Evolutionary conservation across 805 yeast genomes (phyloP).

Genomic region (Candida qinlingensis): DNA sequence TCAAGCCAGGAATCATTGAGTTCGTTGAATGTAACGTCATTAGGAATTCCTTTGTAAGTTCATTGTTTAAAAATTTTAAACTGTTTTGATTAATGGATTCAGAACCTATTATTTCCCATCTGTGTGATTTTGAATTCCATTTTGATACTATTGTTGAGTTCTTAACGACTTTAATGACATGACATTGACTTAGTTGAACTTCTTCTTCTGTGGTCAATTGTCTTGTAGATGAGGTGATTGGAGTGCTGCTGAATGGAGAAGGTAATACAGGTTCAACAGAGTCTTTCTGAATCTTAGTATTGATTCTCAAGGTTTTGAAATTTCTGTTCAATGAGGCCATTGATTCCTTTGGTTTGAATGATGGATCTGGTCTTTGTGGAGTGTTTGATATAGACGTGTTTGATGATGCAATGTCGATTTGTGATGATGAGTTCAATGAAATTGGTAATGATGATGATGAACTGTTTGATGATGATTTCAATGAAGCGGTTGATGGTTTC

Average conservation of each 20-base stretch:
- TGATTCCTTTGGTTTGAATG: neutral
- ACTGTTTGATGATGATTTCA: neutral
- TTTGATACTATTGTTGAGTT: constrained; percentile 16
- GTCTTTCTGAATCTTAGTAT: neutral
- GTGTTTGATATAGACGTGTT: neutral
- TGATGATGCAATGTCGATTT: neutral
- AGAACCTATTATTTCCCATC: constrained; percentile 20
- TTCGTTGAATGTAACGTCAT: constrained; percentile 4
- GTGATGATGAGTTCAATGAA: neutral
- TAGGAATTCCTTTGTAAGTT: constrained; percentile 11
- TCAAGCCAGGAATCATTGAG: constrained; percentile 6
- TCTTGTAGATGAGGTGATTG: neutral
- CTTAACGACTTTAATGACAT: constrained; percentile 8
- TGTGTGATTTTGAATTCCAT: constrained; percentile 16
- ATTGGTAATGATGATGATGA: neutral
- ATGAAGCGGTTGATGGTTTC: constrained; percentile 5
- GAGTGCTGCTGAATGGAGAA: constrained; percentile 5
- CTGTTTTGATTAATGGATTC: constrained; percentile 10
- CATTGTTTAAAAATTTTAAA: constrained; percentile 15
- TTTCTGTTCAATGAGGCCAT: constrained; percentile 13
- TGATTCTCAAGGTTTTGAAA: constrained; percentile 7
- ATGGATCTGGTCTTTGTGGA: neutral
- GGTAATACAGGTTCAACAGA: constrained; percentile 4
- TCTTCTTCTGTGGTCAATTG: constrained; percentile 1
- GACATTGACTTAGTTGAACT: neutral